Evolutionary conservation across 2,329 filamentous ascomycete genomes (phyloP).

Genomic region (Hymenoscyphus scutula): DNA sequence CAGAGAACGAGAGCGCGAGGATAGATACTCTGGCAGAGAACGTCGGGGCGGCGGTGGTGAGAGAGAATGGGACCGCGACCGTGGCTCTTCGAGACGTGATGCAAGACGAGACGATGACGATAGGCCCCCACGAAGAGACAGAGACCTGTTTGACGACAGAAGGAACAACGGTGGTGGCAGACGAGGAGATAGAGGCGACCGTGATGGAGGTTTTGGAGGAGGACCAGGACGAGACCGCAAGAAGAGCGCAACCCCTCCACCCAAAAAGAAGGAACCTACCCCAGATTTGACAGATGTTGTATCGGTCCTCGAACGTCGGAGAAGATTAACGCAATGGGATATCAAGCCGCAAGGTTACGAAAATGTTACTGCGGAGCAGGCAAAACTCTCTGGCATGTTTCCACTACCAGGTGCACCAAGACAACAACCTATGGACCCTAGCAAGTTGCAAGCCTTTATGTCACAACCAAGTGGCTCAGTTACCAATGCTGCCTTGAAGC

Average conservation of each 20-base stretch:
- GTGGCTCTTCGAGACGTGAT: conserved; percentile 60
- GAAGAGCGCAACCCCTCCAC: conserved; percentile 72
- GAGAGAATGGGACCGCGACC: conserved; percentile 75
- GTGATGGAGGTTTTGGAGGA: conserved; percentile 47
- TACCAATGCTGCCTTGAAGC: conserved; percentile 75
- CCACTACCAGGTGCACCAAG: conserved; percentile 91
- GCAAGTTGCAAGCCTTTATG: conserved; percentile 92
- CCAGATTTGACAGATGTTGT: conserved; percentile 87
- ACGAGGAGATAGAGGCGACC: conserved; percentile 46
- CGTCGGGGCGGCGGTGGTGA: conserved; percentile 61
- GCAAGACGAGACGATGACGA: conserved; percentile 67
- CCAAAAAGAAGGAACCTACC: conserved; percentile 91
- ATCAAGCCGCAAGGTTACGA: conserved; percentile 98
- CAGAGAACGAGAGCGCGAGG: conserved; percentile 88
- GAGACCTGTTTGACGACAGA: conserved; percentile 63
- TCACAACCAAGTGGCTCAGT: conserved; percentile 74
- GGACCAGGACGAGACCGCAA: conserved; percentile 49
- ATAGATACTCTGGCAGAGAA: conserved; percentile 75
- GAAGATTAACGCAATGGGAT: conserved; percentile 97
- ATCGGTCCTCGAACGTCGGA: conserved; percentile 81
- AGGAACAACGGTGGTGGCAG: conserved; percentile 52
- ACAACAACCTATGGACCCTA: conserved; percentile 93
- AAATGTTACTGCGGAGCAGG: conserved; percentile 96
- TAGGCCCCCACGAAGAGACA: conserved; percentile 49
- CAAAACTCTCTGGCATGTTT: conserved; percentile 99